Evolutionary conservation across 176 grass and related monocot species (phyloP).

Genomic region (Microstegium vimineum): DNA sequence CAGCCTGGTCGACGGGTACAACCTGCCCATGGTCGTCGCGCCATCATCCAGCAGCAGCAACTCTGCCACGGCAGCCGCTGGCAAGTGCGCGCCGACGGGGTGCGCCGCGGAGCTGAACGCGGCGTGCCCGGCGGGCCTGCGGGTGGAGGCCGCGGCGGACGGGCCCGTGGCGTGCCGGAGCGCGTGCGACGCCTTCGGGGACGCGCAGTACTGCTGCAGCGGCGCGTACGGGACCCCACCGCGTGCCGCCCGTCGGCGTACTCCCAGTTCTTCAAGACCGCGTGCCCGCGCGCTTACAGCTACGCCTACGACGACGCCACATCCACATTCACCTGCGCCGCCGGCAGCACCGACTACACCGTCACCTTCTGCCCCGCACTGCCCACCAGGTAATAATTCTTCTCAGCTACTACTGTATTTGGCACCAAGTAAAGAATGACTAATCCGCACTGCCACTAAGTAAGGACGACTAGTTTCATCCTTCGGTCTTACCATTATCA

Average conservation of each 20-base stretch:
- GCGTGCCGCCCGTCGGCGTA: conserved; percentile 43
- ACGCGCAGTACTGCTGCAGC: conserved; percentile 58
- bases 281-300: conserved; percentile 59
- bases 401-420: too few relatives aligned
- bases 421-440: too few relatives aligned
- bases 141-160: not conserved
- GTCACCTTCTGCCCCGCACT: conserved; percentile 59
- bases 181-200: conserved; percentile 54
- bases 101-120: conserved; percentile 59
- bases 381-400: conserved; percentile 26
- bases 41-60: not conserved
- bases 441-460: not conserved
- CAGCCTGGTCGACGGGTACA: conserved; percentile 74
- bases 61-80: not conserved
- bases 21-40: conserved; percentile 43
- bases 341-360: conserved; percentile 32
- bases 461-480: too few relatives aligned
- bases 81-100: conserved; percentile 51
- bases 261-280: conserved; percentile 57
- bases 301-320: conserved; percentile 70
- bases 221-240: conserved; percentile 38
- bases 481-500: too few relatives aligned
- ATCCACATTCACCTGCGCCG: conserved; percentile 61
- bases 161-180: conserved; percentile 48
- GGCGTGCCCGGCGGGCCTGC: conserved; percentile 49